phyloP scores from a whole-genome alignment of 1,139 yeast species.

The Yamadazyma blattariae region DNA sequence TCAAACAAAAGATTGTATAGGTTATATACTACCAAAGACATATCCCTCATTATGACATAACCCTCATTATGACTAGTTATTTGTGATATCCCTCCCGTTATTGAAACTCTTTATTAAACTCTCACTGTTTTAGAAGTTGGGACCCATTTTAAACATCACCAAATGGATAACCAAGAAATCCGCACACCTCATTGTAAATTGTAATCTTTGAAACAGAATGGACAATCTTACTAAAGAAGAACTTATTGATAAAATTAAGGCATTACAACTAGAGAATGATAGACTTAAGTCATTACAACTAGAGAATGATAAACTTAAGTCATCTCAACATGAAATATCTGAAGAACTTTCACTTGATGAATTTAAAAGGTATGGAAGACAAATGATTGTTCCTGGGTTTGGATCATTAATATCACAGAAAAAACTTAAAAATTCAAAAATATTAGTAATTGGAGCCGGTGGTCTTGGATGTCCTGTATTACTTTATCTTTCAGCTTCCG shows the following conservation, averaged over 20 bases:
- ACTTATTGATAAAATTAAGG: constrained; percentile 17
- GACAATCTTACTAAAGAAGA: constrained; percentile 13
- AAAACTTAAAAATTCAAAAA: constrained; percentile 51
- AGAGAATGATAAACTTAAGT: constrained; percentile 3
- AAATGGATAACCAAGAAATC: too few relatives aligned
- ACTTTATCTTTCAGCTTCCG: constrained; percentile 82
- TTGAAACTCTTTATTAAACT: too few relatives aligned
- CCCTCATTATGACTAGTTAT: too few relatives aligned
- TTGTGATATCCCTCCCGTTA: too few relatives aligned
- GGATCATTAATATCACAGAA: constrained; percentile 59
- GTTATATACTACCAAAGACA: neutral
- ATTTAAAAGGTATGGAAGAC: constrained; percentile 85
- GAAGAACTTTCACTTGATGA: constrained; percentile 50
- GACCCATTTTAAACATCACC: too few relatives aligned
- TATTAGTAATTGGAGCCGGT: constrained; percentile 91
- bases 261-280: constrained; percentile 16
- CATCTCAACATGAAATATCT: neutral
- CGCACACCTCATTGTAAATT: too few relatives aligned
- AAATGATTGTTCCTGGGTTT: constrained; percentile 84
- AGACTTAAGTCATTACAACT: constrained; percentile 15
- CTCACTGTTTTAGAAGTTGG: too few relatives aligned
- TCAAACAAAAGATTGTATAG: constrained; percentile 49
- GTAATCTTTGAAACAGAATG: too few relatives aligned
- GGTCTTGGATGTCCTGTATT: constrained; percentile 95
- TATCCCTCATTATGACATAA: neutral